Evolutionary conservation across 192 early-diverging fungal genomes (phyloP).

Genomic region (Chytriomyces sp.): DNA sequence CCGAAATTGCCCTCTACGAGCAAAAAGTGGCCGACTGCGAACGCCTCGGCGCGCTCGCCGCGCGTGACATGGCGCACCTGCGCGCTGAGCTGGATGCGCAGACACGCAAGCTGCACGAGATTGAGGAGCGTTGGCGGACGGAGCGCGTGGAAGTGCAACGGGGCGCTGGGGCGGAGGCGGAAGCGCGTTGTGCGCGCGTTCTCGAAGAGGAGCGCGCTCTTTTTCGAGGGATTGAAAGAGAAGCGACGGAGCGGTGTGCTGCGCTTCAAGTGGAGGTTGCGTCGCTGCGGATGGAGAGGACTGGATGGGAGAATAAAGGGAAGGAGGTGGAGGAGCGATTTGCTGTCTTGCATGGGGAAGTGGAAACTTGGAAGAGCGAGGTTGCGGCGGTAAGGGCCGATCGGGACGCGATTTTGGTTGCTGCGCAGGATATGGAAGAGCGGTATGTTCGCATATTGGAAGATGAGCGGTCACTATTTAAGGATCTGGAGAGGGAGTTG

Average conservation of each 20-base stretch:
- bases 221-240: neutral
- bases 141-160: no score
- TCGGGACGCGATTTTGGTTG: neutral
- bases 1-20: conserved; percentile 11
- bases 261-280: neutral
- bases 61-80: neutral
- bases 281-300: neutral
- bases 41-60: neutral
- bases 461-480: conserved; percentile 1
- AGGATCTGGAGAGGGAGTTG: neutral
- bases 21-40: conserved; percentile 13
- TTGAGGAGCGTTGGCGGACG: conserved; percentile 14
- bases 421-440: neutral
- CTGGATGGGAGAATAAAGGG: neutral
- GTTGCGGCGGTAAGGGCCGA: neutral
- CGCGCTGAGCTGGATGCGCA: neutral
- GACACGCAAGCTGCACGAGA: neutral
- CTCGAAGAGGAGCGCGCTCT: conserved; percentile 6
- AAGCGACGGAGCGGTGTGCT: neutral
- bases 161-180: neutral
- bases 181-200: neutral
- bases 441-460: neutral
- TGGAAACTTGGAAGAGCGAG: neutral
- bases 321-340: neutral
- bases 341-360: neutral